Percentiles rank a stretch among this genome's conserved stretches.
These are phyloP conservation scores for Colletotrichum cereale DNA, from an alignment of 2,329 filamentous ascomycete genomes.

Conservation along the genomic window DNA sequence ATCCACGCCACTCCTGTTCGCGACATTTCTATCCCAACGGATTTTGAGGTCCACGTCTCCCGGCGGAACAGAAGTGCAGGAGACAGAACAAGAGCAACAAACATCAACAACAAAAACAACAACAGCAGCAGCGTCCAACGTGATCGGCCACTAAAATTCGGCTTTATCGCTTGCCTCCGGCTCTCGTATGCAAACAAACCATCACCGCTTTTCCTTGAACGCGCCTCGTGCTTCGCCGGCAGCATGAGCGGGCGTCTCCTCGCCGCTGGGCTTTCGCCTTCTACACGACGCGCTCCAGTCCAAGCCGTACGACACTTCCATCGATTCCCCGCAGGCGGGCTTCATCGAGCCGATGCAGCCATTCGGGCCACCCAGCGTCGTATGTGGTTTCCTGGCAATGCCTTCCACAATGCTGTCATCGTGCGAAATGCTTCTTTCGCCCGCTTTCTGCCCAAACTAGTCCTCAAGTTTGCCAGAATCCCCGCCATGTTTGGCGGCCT, in stretches of 20 bases:
- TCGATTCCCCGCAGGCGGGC: slow-evolving; percentile 75
- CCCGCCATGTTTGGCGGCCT: slow-evolving; percentile 93
- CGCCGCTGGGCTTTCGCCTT: slow-evolving; percentile 77
- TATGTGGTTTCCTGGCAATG: slow-evolving; percentile 84
- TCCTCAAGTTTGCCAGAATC: slow-evolving; percentile 88
- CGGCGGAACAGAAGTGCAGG: slow-evolving; percentile 15
- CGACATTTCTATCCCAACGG: slow-evolving; percentile 20
- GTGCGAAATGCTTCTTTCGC: slow-evolving; percentile 74
- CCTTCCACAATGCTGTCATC: slow-evolving; percentile 83
- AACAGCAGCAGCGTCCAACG: neutral
- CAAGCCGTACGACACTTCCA: slow-evolving; percentile 73
- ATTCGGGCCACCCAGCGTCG: slow-evolving; percentile 72
- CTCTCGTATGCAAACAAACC: slow-evolving; percentile 25
- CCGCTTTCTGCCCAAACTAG: slow-evolving; percentile 82
- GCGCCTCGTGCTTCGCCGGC: slow-evolving; percentile 42
- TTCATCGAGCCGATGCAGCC: slow-evolving; percentile 74
- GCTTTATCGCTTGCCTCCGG: neutral
- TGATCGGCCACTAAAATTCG: neutral
- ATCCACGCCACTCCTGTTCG: slow-evolving; percentile 27
- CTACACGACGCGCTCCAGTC: slow-evolving; percentile 71
- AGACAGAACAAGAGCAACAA: slow-evolving; percentile 1
- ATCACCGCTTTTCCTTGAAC: slow-evolving; percentile 6
- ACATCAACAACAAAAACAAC: neutral
- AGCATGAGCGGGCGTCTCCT: slow-evolving; percentile 81
- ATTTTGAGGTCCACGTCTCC: slow-evolving; percentile 11